Evolutionary conservation across 371 early-diverging fungal species (phyloP).

Genomic region (Mortierella sp.): DNA sequence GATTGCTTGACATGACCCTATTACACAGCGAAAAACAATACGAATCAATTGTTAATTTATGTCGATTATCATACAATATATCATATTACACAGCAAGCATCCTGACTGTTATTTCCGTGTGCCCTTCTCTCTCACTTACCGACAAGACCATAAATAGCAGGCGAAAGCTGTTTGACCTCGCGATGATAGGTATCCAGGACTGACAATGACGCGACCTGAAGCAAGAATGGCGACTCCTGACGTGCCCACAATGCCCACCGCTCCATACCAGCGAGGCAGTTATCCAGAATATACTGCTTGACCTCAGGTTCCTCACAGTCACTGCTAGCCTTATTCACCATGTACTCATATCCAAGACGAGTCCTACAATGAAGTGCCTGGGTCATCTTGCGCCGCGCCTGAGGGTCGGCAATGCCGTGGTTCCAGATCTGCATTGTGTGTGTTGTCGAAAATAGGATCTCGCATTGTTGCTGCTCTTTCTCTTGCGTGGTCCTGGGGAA

Average conservation of each 20-base stretch:
- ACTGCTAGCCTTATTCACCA: conserved; percentile 16
- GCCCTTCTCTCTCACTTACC: conserved; percentile 19
- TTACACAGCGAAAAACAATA: not conserved
- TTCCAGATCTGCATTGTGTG: conserved; percentile 27
- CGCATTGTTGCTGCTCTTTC: conserved; percentile 17
- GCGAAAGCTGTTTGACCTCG: conserved; percentile 8
- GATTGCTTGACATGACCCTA: conserved; percentile 21
- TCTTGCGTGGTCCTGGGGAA: not conserved
- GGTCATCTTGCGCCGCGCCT: conserved; percentile 22
- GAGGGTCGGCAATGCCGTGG: conserved; percentile 16
- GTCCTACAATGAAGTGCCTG: conserved; percentile 29
- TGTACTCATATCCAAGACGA: conserved; percentile 23
- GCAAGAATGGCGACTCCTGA: conserved; percentile 21
- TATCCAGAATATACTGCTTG: conserved; percentile 13
- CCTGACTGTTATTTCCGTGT: not conserved
- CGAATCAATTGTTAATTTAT: not conserved
- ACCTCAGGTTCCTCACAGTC: conserved; percentile 4
- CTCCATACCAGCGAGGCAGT: conserved; percentile 1
- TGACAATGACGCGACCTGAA: conserved; percentile 18
- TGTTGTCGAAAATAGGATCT: conserved; percentile 19
- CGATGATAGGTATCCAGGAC: conserved; percentile 22
- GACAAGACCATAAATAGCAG: conserved; percentile 9
- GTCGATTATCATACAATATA: too few relatives aligned
- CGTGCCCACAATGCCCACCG: conserved; percentile 17
- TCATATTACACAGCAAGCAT: not conserved